Evolutionary conservation across 2,329 filamentous ascomycete genomes (phyloP).

Genomic region (Fonsecaea erecta): DNA sequence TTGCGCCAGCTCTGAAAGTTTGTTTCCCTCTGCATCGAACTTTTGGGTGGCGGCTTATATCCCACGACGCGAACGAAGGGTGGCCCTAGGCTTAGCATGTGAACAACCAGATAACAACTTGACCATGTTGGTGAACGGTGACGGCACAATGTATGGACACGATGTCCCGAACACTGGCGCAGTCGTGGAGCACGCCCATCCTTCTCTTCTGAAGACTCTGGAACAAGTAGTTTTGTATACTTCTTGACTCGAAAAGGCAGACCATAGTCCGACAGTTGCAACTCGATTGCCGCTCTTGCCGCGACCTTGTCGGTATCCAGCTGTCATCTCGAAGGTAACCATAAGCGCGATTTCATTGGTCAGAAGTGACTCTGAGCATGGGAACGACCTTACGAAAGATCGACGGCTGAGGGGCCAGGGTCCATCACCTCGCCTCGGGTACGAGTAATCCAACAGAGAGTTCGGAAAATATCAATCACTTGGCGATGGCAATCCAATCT

Average conservation of each 20-base stretch:
- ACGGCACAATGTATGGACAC: not conserved
- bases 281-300: not conserved
- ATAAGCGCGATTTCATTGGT: constrained; percentile 15
- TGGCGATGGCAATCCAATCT: not conserved
- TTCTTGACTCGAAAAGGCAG: not conserved
- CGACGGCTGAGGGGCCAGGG: constrained; percentile 13
- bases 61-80: not conserved
- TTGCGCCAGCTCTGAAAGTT: not conserved
- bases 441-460: not conserved
- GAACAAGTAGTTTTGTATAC: not conserved
- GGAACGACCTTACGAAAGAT: not conserved
- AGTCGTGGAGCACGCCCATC: not conserved
- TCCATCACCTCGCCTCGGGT: too few relatives aligned
- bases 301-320: not conserved
- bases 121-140: not conserved
- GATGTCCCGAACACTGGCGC: not conserved
- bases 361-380: too few relatives aligned
- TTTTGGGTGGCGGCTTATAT: not conserved
- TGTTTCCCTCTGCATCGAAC: not conserved
- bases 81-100: not conserved
- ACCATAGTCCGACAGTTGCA: not conserved
- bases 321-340: not conserved
- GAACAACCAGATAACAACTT: not conserved
- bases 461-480: not conserved
- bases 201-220: not conserved